Base-by-base conservation (phyloP, 176 grass and related monocot genomes). In the Eremochloa ophiuroides region DNA sequence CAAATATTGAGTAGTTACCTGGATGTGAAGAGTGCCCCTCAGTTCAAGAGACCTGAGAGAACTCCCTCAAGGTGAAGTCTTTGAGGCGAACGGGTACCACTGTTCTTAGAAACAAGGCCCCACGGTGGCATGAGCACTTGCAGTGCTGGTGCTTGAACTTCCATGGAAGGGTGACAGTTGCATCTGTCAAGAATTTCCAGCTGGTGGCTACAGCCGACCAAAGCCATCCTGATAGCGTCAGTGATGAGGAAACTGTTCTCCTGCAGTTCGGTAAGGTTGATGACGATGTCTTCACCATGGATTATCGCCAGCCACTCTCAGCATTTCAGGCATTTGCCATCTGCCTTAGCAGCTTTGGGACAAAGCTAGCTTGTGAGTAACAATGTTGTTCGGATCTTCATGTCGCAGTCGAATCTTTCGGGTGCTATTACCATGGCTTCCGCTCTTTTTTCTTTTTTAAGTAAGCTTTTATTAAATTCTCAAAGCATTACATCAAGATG, bases 101-200 rank as follows among this genome's bases (percentile, higher is more conserved):
- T 37, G 37, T 87, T 8, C 72, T 91, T 18, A 86, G 28, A 62
- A 94, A 89, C 66, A 94, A 91, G 73, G 83, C 83, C 34, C 92
- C 92, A 40, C 68, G 72, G 9, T 94, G 92, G 86, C 86, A 94
- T 7, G 86, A 94, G 41, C 83, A 91, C 64, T 55, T 89, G 73
- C 83, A 94, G 47, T 91, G 83, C 80, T 94, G 92, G 92, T 91
- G 86, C 86, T 77, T 94, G 71, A 94, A 94, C 69, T 94, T 94
- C n/a, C 88, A 91, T 40, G 92, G 92, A 7, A 64, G 88, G 7
- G 92, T 94, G 2, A 94, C 92, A 38, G 80, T 94, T 64, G 88
- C 86, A 13, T 91, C 86, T 0, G 83, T 94, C 20, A 94, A 94
- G 72, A 94, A 94, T 51, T 91, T 94, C 75, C 86, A 94, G 51